phyloP scores from a whole-genome alignment of 805 yeast genomes.

The Pichia scutulata region DNA sequence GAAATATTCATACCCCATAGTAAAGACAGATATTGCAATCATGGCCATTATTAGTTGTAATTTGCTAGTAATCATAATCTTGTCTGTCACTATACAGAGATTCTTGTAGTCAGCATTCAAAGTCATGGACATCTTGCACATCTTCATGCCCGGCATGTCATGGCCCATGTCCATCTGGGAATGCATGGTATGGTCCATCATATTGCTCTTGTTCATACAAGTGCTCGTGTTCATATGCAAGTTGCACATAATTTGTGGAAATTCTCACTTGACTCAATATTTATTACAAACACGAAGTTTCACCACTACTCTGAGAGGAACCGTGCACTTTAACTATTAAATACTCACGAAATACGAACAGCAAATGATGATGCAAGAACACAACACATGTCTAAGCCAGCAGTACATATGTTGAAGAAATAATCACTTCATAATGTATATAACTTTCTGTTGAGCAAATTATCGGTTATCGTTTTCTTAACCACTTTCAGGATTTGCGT shows the following conservation, averaged over 20 bases:
- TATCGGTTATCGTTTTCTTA: too few relatives aligned
- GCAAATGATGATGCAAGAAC: too few relatives aligned
- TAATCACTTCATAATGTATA: background rate
- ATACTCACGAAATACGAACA: too few relatives aligned
- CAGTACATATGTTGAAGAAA: too few relatives aligned
- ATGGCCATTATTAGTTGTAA: conserved; percentile 29
- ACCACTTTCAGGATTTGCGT: background rate
- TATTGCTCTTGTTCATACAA: background rate
- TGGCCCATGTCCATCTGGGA: conserved; percentile 11
- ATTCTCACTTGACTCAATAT: too few relatives aligned
- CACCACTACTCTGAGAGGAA: too few relatives aligned
- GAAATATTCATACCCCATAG: conserved; percentile 32
- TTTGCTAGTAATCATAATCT: conserved; percentile 33
- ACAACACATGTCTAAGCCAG: too few relatives aligned
- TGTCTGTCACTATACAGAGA: conserved; percentile 33
- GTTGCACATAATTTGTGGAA: background rate
- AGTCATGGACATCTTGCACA: conserved; percentile 34
- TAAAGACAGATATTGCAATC: conserved; percentile 25
- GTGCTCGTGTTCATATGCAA: background rate
- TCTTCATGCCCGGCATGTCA: conserved; percentile 16
- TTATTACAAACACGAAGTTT: too few relatives aligned
- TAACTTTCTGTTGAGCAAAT: background rate
- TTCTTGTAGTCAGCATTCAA: conserved; percentile 37
- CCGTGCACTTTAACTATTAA: too few relatives aligned
- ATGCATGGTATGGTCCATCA: conserved; percentile 2